Evolutionary conservation across 371 early-diverging fungal species (phyloP), one percentile per base, ranked within the genome.

Genomic region (Mortierella polycephala): DNA sequence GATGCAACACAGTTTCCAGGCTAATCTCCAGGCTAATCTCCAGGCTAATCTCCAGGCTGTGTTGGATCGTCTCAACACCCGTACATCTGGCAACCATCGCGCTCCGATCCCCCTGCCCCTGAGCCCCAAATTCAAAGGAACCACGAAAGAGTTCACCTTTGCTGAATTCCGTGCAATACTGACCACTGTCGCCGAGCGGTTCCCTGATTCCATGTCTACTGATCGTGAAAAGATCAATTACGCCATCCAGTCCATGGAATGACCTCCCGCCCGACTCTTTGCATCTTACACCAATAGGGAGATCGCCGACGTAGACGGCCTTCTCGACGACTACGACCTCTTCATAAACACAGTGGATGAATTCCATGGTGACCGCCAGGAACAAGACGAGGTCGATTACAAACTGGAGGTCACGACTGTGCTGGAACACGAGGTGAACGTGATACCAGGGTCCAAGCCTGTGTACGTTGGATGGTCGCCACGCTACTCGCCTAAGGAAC

Each of bases 171-270:
- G 44, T 42, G 30, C 63, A 7, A 51, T 44, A 16, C 54, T 62
- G 23, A 18, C 20, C 0, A 62, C 1, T 5, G 41, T 20, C 42
- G 7, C 54, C 30, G 46, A 11, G n/a, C 41, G 54, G 20, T 62
- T 42, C 54, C 54, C 20, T 16, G 63, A 62, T 40, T 21, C 63
- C 54, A 20, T 62, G 16, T 10, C n/a, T 11, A 53, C 54, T 14
- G 46, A 64, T 39, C 20, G 7, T 11, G 45, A 55, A 5, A 30
- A 55, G n/a, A 53, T 64, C 47, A 9, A 45, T 8, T 53, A 30
- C 18, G 55, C 30, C 16, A 18, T 64, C 21, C 23, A 53, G 46
- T 64, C 64, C n/a, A 64, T 64, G 64, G 55, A 64, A 45, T 55
- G 64, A 5, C 5, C 64, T 10, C 44, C 64, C 5, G 41, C 30